Evolutionary conservation across 306 rosid genomes (phyloP).

Genomic region (Notholithocarpus densiflorus): DNA sequence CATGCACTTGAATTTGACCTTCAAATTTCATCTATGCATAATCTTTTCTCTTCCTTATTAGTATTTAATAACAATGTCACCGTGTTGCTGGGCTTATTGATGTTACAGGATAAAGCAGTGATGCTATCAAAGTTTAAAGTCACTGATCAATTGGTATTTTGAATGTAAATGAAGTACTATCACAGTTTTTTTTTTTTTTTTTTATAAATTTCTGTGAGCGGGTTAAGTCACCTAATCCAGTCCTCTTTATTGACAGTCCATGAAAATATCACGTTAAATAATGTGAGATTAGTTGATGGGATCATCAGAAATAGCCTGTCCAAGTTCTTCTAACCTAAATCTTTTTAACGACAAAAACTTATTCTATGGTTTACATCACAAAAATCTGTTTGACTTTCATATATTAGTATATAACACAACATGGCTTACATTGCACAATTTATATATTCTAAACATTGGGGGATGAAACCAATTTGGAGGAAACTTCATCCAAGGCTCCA

Average conservation of each 20-base stretch:
- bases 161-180: background rate
- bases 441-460: too few species aligned
- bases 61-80: too few species aligned
- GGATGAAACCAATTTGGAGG: too few species aligned
- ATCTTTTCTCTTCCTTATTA: too few species aligned
- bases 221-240: slow-evolving; percentile 38
- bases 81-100: background rate
- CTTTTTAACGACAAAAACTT: background rate
- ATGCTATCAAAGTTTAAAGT: background rate
- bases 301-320: background rate
- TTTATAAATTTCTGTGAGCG: background rate
- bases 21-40: too few species aligned
- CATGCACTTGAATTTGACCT: too few species aligned
- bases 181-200: background rate
- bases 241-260: slow-evolving; percentile 32
- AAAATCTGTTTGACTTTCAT: background rate
- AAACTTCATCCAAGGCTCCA: too few species aligned
- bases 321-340: background rate
- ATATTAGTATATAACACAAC: background rate
- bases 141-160: background rate
- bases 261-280: background rate
- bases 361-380: background rate
- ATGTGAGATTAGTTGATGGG: background rate
- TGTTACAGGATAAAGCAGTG: background rate
- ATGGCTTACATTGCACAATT: background rate